phyloP scores from a whole-genome alignment of 345 rosid species.

The Rhizophora apiculata region DNA sequence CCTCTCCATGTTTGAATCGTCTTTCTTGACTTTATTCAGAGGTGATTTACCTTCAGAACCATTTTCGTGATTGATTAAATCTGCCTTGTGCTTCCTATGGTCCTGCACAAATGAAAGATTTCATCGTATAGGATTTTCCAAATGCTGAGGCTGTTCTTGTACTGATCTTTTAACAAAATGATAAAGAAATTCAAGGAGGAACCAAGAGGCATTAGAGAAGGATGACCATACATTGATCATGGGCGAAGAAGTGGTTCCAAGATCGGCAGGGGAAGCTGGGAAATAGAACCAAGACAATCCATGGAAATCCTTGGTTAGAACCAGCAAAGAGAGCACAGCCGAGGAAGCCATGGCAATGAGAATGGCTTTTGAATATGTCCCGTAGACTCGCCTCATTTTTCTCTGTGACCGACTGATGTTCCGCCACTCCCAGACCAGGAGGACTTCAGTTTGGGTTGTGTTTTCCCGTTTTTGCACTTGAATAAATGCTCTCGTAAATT shows the following conservation, averaged over 20 bases:
- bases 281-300: conserved; percentile 15
- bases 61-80: neutral
- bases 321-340: conserved; percentile 1
- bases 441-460: too few relatives aligned
- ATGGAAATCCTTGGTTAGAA: conserved; percentile 10
- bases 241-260: neutral
- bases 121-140: too few relatives aligned
- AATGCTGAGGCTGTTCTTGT: too few relatives aligned
- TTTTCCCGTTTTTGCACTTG: too few relatives aligned
- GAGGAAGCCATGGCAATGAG: conserved; percentile 11
- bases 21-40: neutral
- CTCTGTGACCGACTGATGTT: too few relatives aligned
- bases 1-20: conserved; percentile 27
- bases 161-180: too few relatives aligned
- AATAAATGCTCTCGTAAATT: too few relatives aligned
- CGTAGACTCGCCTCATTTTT: conserved; percentile 15
- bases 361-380: conserved; percentile 2
- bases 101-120: neutral
- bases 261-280: conserved; percentile 15
- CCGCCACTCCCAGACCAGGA: too few relatives aligned
- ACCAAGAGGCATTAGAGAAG: too few relatives aligned
- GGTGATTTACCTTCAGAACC: neutral
- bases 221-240: neutral
- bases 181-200: neutral
- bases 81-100: neutral